Evolutionary conservation across 331 rosid species (phyloP).

Genomic region (Acacia pycnantha): DNA sequence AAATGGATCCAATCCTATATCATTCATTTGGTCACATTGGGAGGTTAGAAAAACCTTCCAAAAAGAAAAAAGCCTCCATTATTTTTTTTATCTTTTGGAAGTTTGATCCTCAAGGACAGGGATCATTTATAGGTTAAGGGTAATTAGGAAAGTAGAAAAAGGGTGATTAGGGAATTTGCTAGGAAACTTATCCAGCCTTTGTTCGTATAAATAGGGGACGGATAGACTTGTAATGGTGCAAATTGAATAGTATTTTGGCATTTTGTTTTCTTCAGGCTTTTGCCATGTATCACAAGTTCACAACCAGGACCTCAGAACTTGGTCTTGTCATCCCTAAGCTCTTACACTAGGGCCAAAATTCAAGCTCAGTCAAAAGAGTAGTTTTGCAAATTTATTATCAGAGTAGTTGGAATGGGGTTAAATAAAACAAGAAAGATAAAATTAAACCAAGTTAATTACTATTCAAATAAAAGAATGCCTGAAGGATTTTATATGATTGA

Average conservation of each 20-base stretch:
- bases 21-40: background rate
- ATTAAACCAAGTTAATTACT: background rate
- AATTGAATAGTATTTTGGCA: background rate
- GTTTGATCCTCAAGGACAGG: background rate
- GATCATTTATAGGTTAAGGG: background rate
- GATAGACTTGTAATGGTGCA: background rate
- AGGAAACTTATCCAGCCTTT: background rate
- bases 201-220: background rate
- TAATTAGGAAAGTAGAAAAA: background rate
- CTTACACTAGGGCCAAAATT: background rate
- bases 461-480: background rate
- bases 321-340: background rate
- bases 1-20: background rate
- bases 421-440: background rate
- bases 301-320: background rate
- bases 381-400: background rate
- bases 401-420: conserved; percentile 5
- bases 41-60: background rate
- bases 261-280: background rate
- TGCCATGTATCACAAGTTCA: background rate
- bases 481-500: background rate
- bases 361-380: background rate
- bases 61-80: background rate
- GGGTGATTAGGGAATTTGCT: background rate
- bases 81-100: background rate